Percentiles rank a stretch among this genome's conserved stretches.
These are phyloP conservation scores for Ustilago cynodontis DNA, from an alignment of 1,284 basidiomycete genomes.

Conservation along the genomic window DNA sequence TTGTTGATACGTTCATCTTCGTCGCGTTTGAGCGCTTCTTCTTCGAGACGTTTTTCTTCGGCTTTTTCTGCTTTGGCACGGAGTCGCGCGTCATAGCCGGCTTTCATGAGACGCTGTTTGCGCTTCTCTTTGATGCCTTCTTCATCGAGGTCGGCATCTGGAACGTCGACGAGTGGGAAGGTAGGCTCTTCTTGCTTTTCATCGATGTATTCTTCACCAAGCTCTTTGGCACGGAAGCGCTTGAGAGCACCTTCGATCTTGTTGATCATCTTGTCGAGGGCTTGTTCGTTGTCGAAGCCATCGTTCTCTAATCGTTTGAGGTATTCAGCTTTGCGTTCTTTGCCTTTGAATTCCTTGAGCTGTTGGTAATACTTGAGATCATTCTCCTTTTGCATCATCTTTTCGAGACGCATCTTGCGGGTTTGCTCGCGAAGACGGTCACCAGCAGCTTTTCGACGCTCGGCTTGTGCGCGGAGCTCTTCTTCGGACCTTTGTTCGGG, in stretches of 20 bases:
- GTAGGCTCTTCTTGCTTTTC: slow-evolving; percentile 79
- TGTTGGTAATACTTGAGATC: slow-evolving; percentile 81
- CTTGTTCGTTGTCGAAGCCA: slow-evolving; percentile 80
- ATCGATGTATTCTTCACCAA: slow-evolving; percentile 70
- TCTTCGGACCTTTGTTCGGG: slow-evolving; percentile 91
- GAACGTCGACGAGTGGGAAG: slow-evolving; percentile 89
- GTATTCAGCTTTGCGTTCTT: slow-evolving; percentile 83
- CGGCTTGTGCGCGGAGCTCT: slow-evolving; percentile 81
- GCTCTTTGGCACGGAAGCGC: slow-evolving; percentile 80
- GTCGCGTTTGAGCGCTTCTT: slow-evolving; percentile 81
- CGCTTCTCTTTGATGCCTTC: slow-evolving; percentile 94
- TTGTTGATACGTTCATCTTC: slow-evolving; percentile 77
- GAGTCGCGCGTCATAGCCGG: slow-evolving; percentile 90
- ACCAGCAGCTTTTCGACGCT: slow-evolving; percentile 86
- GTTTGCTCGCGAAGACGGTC: slow-evolving; percentile 90
- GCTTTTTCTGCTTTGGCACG: slow-evolving; percentile 85
- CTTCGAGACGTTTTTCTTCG: slow-evolving; percentile 76
- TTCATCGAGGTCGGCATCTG: slow-evolving; percentile 93
- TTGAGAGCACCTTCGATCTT: slow-evolving; percentile 80
- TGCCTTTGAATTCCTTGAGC: slow-evolving; percentile 77
- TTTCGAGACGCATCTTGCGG: slow-evolving; percentile 83
- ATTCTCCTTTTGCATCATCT: slow-evolving; percentile 81
- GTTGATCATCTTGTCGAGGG: slow-evolving; percentile 80
- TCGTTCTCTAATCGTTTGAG: slow-evolving; percentile 71
- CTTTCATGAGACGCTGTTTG: slow-evolving; percentile 91